Conservation (phyloP, 257 asterid genomes). For the Parsonsia alboflavescens region DNA sequence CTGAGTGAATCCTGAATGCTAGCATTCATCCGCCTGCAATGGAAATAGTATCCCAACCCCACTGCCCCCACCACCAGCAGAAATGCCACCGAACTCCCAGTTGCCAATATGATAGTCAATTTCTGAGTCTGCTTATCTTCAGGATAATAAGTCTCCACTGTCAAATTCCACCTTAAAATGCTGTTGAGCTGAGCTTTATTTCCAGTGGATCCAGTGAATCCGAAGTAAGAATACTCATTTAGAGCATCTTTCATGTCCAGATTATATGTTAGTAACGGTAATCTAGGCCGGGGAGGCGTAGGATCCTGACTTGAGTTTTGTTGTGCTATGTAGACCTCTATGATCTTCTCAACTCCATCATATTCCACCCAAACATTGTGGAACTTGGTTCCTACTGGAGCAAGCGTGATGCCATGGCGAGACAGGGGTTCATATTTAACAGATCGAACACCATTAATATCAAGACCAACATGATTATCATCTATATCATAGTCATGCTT, state of each 20-base stretch:
- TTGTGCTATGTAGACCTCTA: slow-evolving; percentile 48
- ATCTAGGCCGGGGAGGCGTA: slow-evolving; percentile 47
- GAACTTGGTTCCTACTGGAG: slow-evolving; percentile 16
- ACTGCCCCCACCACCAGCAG: slow-evolving; percentile 35
- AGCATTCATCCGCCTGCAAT: slow-evolving; percentile 29
- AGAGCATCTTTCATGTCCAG: slow-evolving; percentile 38
- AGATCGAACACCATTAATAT: slow-evolving; percentile 27
- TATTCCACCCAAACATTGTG: slow-evolving; percentile 38
- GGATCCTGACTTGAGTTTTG: slow-evolving; percentile 31
- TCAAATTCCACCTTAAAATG: slow-evolving; percentile 70
- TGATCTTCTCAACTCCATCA: slow-evolving; percentile 30
- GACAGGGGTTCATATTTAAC: slow-evolving; percentile 12
- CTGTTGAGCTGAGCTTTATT: slow-evolving; percentile 50
- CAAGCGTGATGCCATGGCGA: slow-evolving; percentile 21
- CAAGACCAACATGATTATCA: slow-evolving; percentile 33
- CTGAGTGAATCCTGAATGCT: slow-evolving; percentile 53
- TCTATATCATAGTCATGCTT: slow-evolving; percentile 33
- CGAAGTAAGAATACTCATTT: slow-evolving; percentile 60
- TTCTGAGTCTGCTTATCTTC: slow-evolving; percentile 9
- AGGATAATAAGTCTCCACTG: slow-evolving; percentile 44
- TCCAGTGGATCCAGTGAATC: slow-evolving; percentile 87
- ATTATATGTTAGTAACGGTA: slow-evolving; percentile 23
- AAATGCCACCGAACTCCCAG: slow-evolving; percentile 41
- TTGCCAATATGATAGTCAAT: slow-evolving; percentile 41
- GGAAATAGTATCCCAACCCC: slow-evolving; percentile 29